Conservation (phyloP, 176 grass and related monocot genomes). For the Oryza officinalis region DNA sequence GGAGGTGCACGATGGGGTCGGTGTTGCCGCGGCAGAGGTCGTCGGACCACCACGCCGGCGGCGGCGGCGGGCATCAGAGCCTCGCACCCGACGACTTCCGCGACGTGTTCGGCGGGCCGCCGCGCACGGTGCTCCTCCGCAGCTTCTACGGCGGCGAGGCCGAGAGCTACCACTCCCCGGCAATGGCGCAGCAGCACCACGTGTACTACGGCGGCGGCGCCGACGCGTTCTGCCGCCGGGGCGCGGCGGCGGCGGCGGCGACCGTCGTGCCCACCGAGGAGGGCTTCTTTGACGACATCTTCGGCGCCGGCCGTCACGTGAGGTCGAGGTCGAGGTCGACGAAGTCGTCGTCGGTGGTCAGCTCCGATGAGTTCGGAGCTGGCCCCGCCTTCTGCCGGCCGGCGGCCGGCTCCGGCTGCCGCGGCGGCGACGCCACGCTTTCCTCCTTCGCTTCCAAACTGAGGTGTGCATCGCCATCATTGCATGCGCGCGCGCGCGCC, state of each 20-base stretch:
- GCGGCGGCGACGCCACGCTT: conserved; percentile 46
- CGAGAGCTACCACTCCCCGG: conserved; percentile 11
- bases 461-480: conserved; percentile 42
- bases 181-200: conserved; percentile 19
- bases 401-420: not conserved
- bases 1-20: conserved; percentile 69
- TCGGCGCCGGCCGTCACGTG: conserved; percentile 45
- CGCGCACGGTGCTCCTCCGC: conserved; percentile 76
- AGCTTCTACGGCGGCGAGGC: conserved; percentile 59
- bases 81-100: conserved; percentile 67
- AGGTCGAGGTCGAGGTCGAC: conserved; percentile 70
- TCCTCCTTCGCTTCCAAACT: conserved; percentile 80
- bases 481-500: not conserved
- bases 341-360: conserved; percentile 63
- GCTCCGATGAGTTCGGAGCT: conserved; percentile 54
- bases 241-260: not conserved
- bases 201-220: conserved; percentile 13
- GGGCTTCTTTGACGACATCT: conserved; percentile 91
- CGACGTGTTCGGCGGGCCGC: conserved; percentile 90
- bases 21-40: conserved; percentile 46
- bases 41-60: conserved; percentile 24
- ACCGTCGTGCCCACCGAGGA: conserved; percentile 55
- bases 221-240: conserved; percentile 30
- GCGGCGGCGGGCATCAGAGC: not conserved
- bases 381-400: conserved; percentile 18